These are phyloP conservation scores for Acanthamoeba rhysodes DNA, from an alignment of 208 protist genomes.

Conservation along the genomic window DNA sequence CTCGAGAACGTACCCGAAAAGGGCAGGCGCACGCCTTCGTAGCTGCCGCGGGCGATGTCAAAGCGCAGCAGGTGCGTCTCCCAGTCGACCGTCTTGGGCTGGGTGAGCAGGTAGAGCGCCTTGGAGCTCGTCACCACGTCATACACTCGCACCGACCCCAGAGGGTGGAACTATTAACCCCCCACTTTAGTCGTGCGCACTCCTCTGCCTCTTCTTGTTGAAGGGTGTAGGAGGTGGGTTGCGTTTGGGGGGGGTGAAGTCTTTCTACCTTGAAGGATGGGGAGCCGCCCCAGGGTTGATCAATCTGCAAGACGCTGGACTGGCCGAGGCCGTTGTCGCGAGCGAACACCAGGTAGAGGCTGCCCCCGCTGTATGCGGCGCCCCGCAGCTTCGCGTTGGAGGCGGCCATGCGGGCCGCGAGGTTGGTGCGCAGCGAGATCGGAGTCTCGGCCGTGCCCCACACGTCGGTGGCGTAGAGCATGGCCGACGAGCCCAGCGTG, in stretches of 20 bases:
- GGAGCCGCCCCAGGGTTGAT: neutral
- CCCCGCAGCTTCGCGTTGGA: neutral
- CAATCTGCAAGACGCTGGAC: neutral
- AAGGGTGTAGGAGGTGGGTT: neutral
- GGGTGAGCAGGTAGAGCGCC: neutral
- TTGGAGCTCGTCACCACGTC: conserved; percentile 5
- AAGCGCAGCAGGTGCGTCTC: conserved; percentile 17
- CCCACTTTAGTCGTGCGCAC: neutral
- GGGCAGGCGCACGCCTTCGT: neutral
- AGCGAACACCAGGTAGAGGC: neutral
- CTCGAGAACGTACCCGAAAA: neutral
- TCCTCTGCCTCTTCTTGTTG: neutral
- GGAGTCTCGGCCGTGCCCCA: neutral
- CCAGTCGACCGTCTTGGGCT: neutral
- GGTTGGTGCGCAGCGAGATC: neutral
- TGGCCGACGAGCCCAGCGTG: neutral
- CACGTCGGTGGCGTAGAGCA: conserved; percentile 1
- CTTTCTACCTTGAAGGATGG: neutral
- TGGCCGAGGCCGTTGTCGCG: neutral
- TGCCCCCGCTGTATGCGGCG: neutral
- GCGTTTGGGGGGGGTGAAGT: too few species aligned
- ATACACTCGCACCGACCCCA: neutral
- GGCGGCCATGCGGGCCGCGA: neutral
- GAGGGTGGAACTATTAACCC: neutral
- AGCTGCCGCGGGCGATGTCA: neutral